Evolutionary conservation across 768 basidiomycete species (phyloP).

Genomic region (Russula emetica): DNA sequence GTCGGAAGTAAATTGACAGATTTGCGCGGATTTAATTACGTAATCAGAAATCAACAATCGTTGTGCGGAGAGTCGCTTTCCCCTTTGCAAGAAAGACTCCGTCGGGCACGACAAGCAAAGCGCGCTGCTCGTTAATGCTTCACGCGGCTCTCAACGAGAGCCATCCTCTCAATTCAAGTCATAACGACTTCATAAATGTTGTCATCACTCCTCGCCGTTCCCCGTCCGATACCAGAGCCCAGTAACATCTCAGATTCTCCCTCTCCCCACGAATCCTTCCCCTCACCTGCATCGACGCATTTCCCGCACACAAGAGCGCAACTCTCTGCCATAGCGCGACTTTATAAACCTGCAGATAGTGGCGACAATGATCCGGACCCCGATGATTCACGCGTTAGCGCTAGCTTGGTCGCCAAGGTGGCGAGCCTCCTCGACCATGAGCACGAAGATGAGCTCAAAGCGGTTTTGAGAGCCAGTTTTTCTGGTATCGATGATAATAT

Average conservation of each 20-base stretch:
- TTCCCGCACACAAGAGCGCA: conserved; percentile 84
- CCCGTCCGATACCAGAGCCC: conserved; percentile 20
- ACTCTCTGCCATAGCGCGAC: conserved; percentile 66
- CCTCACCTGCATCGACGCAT: conserved; percentile 35
- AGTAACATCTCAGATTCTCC: conserved; percentile 26
- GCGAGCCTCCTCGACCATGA: conserved; percentile 72
- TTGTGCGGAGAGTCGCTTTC: not conserved
- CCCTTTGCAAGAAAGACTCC: conserved; percentile 1
- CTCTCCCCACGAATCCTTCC: conserved; percentile 17
- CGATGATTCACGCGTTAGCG: conserved; percentile 53
- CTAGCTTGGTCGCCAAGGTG: conserved; percentile 63
- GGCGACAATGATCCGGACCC: conserved; percentile 55
- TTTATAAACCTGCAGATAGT: conserved; percentile 58
- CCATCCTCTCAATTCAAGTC: conserved; percentile 28
- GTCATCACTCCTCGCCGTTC: conserved; percentile 27
- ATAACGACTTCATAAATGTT: conserved; percentile 26
- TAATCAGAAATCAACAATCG: conserved; percentile 13
- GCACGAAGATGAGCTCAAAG: conserved; percentile 82
- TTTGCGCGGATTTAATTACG: conserved; percentile 6
- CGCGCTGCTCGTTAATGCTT: conserved; percentile 25
- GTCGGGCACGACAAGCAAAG: conserved; percentile 15
- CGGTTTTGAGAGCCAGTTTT: conserved; percentile 63
- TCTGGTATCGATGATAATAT: conserved; percentile 57
- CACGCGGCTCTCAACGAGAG: conserved; percentile 29
- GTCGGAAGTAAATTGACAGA: conserved; percentile 12